Conservation (phyloP, 78 protist genomes). For the Monosiga brevicollis region DNA sequence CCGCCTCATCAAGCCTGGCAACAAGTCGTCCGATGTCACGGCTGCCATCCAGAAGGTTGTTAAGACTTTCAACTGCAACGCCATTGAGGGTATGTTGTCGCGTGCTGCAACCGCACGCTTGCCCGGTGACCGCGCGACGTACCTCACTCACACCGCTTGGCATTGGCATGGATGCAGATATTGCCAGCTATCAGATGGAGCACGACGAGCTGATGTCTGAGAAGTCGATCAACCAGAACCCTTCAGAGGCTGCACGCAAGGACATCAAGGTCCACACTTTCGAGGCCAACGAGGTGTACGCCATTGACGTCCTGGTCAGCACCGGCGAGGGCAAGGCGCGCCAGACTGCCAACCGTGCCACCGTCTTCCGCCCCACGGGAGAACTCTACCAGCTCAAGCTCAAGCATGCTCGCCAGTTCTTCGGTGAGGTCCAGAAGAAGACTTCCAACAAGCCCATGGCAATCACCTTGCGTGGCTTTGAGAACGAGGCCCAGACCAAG, state of each 20-base stretch:
- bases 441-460: too few species aligned
- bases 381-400: constrained; percentile 54
- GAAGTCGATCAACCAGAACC: constrained; percentile 57
- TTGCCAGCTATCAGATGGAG: constrained; percentile 73
- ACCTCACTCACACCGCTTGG: too few species aligned
- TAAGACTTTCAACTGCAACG: constrained; percentile 36
- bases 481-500: constrained; percentile 61
- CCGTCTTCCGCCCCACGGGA: constrained; percentile 74
- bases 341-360: constrained; percentile 38
- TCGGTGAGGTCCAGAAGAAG: constrained; percentile 23
- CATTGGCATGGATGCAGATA: too few species aligned
- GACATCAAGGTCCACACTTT: constrained; percentile 20
- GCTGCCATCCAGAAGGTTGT: constrained; percentile 53
- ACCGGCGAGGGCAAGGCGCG: constrained; percentile 89
- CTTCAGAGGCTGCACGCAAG: constrained; percentile 32
- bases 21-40: constrained; percentile 43
- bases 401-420: constrained; percentile 51
- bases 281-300: constrained; percentile 34
- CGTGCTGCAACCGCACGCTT: too few species aligned
- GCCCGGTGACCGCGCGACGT: too few species aligned
- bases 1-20: constrained; percentile 12
- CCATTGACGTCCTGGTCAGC: constrained; percentile 80
- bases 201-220: constrained; percentile 75
- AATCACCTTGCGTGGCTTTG: constrained; percentile 49
- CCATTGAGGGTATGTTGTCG: constrained; percentile 87